These are phyloP conservation scores for Debaryomyces robertsiae DNA, from an alignment of 1,139 yeast genomes.

Conservation along the genomic window DNA sequence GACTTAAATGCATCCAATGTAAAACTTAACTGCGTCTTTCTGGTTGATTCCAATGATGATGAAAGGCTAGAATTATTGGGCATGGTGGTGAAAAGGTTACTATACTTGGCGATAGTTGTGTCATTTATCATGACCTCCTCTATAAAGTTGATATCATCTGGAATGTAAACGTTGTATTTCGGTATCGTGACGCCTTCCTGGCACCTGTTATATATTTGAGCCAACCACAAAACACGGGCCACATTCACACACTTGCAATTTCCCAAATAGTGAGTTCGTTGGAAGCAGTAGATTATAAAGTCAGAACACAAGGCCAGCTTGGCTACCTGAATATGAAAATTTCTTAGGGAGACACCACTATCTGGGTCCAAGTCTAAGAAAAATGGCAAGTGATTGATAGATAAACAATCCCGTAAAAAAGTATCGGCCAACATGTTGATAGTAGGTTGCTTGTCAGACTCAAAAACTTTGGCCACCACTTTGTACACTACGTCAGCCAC, in stretches of 20 bases:
- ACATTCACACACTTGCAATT: constrained; percentile 42
- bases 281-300: constrained; percentile 60
- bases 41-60: constrained; percentile 13
- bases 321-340: constrained; percentile 76
- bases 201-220: constrained; percentile 46
- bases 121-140: neutral
- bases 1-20: constrained; percentile 28
- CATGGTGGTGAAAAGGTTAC: constrained; percentile 8
- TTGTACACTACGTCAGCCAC: constrained; percentile 27
- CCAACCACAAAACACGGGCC: constrained; percentile 55
- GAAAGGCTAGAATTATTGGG: constrained; percentile 7
- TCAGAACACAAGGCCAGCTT: constrained; percentile 71
- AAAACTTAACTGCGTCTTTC: constrained; percentile 23
- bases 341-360: constrained; percentile 68
- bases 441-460: constrained; percentile 11
- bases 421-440: constrained; percentile 19
- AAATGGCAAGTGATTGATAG: constrained; percentile 49
- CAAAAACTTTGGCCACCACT: constrained; percentile 23
- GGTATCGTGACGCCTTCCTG: constrained; percentile 11
- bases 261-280: constrained; percentile 29
- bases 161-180: constrained; percentile 21
- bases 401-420: constrained; percentile 46
- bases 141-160: constrained; percentile 3
- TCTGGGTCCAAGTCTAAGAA: constrained; percentile 65
- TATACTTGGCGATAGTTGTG: neutral